Evolutionary conservation across 257 asterid species (phyloP), one percentile per base, ranked within the genome.

Genomic region (Gentiana macrophylla): DNA sequence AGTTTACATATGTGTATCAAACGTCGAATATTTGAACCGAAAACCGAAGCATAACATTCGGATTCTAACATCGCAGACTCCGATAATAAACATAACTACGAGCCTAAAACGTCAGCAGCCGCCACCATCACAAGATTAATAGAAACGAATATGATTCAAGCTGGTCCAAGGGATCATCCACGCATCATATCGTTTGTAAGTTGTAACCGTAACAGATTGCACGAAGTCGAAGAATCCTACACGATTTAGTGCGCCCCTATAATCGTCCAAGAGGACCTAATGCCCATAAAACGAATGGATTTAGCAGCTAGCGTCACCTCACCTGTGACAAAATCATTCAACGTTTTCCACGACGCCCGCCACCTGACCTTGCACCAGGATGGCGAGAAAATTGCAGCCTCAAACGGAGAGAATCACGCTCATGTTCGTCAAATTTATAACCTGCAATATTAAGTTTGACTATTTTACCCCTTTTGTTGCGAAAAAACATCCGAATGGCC

Each of bases 281-380:
- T 12, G 80, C 59, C 64, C 71, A 63, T 70, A 76, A 73, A 65
- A 55, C 76, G 67, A 63, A 73, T 69, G 69, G 69, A 51, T 53
- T 32, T 72, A 77, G 69, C 67, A 46, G 72, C 62, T 24, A 24
- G 24, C 24, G 24, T 24, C 24, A 24, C 24, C 47, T 79, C 94
- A 84, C 94, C 91, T 82, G 82, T 61, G 63, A 60, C 66, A 36
- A 35, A 35, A 67, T 55, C 72, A 65, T 50, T 82, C 74, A 80
- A 60, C 84, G 94, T 70, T 80, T 82, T 56, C 80, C 86, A 38
- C 91, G 86, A 65, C 66, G 73, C 74, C 82, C 91, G 38, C 86
- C 79, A 66, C 86, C 91, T 60, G 91, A 82, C 80, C 94, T 77
- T 50, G 86, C 84, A 76, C 91, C 94, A 49, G 88, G 82, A 72